A percentile compares a stretch with the other conserved stretches of the same genome.
phyloP scores from a whole-genome alignment of 257 asterid species.

The Euphrasia confusa region DNA sequence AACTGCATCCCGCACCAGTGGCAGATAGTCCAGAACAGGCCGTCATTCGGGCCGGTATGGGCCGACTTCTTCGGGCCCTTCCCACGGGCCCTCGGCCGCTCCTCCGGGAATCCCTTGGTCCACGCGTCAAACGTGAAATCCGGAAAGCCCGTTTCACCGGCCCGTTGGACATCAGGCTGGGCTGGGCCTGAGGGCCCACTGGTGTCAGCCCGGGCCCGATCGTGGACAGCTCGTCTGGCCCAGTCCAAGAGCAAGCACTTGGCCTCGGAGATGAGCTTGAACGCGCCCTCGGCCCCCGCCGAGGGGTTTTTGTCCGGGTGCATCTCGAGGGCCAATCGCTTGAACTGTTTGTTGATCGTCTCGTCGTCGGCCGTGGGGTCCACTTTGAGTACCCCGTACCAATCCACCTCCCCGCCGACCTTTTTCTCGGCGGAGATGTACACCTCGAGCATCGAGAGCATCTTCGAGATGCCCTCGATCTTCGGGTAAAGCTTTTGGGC shows the following conservation, averaged over 20 bases:
- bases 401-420: not conserved
- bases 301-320: not conserved
- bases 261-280: not conserved
- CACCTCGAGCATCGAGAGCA: no score
- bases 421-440: not conserved
- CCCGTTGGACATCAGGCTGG: no score
- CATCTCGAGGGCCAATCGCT: not conserved
- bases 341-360: not conserved
- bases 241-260: not conserved
- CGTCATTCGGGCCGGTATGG: not conserved
- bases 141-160: not conserved
- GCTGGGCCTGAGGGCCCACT: not conserved
- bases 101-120: not conserved
- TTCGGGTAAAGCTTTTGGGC: no score
- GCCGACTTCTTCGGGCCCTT: not conserved
- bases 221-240: not conserved
- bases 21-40: not conserved
- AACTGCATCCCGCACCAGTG: not conserved
- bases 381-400: not conserved
- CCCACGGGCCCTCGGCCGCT: not conserved
- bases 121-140: not conserved
- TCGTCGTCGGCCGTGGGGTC: not conserved
- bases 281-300: not conserved
- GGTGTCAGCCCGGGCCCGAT: not conserved
- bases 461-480: no score